phyloP scores from a whole-genome alignment of 768 basidiomycete species.

The Candolleomyces aberdarensis region DNA sequence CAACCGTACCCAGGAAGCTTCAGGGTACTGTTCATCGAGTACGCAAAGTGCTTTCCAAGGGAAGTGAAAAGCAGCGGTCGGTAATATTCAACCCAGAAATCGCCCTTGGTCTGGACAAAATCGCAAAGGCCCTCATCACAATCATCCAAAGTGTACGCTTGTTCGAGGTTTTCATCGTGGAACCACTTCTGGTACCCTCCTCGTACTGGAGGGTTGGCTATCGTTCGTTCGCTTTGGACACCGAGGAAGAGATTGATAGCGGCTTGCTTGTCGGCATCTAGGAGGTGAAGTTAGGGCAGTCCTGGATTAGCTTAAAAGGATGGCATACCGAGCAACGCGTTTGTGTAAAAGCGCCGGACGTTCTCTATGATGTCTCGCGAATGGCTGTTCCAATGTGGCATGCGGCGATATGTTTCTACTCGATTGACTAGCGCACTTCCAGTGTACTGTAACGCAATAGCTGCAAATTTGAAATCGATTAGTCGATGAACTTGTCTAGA shows the following conservation, averaged over 20 bases:
- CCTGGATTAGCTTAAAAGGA: neutral
- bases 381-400: slow-evolving; percentile 97
- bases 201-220: slow-evolving; percentile 47
- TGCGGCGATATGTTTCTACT: slow-evolving; percentile 92
- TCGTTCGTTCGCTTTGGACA: slow-evolving; percentile 55
- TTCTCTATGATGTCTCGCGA: slow-evolving; percentile 96
- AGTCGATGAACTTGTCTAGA: neutral
- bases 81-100: slow-evolving; percentile 91
- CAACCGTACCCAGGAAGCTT: slow-evolving; percentile 72
- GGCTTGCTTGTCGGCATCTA: slow-evolving; percentile 95
- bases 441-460: slow-evolving; percentile 93
- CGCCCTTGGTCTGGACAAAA: slow-evolving; percentile 58
- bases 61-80: slow-evolving; percentile 81
- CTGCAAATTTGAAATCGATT: slow-evolving; percentile 34
- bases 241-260: slow-evolving; percentile 98
- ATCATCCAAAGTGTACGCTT: slow-evolving; percentile 63
- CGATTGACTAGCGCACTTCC: slow-evolving; percentile 95
- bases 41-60: slow-evolving; percentile 85
- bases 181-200: slow-evolving; percentile 88
- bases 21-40: slow-evolving; percentile 87
- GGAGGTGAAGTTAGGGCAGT: neutral
- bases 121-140: slow-evolving; percentile 59
- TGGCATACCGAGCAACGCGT: slow-evolving; percentile 75
- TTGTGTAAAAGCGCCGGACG: slow-evolving; percentile 91
- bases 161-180: slow-evolving; percentile 62